Conservation (phyloP, 2,329 filamentous ascomycete genomes). For the Calonectria leucothoes region DNA sequence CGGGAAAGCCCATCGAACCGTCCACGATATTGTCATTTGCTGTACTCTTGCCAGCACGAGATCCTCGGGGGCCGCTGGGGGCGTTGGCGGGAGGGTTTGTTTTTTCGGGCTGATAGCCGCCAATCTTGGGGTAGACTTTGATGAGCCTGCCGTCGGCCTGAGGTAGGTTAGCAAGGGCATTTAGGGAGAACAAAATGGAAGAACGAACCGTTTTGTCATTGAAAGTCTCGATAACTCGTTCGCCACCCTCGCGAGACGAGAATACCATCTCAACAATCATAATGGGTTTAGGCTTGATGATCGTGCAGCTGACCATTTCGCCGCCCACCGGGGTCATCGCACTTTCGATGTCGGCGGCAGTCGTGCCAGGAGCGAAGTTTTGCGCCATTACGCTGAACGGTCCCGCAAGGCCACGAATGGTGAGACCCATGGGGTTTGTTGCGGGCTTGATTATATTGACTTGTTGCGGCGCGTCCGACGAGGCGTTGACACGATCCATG, state of each 20-base stretch:
- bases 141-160: conserved; percentile 81
- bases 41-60: conserved; percentile 35
- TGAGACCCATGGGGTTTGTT: conserved; percentile 63
- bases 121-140: conserved; percentile 77
- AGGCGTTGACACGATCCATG: conserved; percentile 53
- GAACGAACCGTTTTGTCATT: conserved; percentile 79
- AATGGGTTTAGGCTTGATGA: conserved; percentile 75
- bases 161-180: neutral
- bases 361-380: conserved; percentile 86
- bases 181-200: neutral
- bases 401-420: conserved; percentile 78
- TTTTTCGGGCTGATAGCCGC: conserved; percentile 50
- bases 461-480: conserved; percentile 46
- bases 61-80: conserved; percentile 45
- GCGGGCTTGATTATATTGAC: conserved; percentile 47
- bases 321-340: conserved; percentile 83
- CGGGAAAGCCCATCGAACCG: conserved; percentile 65
- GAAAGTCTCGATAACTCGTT: conserved; percentile 80
- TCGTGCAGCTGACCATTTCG: conserved; percentile 72
- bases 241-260: conserved; percentile 76
- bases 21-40: conserved; percentile 59
- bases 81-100: conserved; percentile 45
- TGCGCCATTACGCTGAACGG: conserved; percentile 80
- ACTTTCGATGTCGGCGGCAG: conserved; percentile 84
- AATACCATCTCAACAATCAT: conserved; percentile 85